Conservation (phyloP, 2,329 filamentous ascomycete genomes). For the Colletotrichum sp. region DNA sequence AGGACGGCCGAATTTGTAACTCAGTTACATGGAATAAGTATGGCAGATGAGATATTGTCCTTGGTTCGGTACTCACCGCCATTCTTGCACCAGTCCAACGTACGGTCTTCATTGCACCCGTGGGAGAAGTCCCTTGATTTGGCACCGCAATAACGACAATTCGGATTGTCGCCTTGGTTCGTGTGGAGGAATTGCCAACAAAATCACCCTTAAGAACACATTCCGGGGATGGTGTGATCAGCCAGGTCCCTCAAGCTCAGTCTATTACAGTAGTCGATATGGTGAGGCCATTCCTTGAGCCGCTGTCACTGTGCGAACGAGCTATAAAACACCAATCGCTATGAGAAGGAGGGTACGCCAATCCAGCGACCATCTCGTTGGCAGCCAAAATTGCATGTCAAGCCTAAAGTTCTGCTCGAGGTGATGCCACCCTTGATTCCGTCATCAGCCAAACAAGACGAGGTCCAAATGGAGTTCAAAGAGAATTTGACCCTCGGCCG, state of each 20-base stretch:
- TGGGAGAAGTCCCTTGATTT: neutral
- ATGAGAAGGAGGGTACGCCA: neutral
- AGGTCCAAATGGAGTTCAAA: neutral
- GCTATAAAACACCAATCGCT: neutral
- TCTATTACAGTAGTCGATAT: neutral
- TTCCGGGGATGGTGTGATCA: neutral
- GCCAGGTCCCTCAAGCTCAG: neutral
- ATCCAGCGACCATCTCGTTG: neutral
- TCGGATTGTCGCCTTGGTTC: neutral
- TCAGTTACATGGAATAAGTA: neutral
- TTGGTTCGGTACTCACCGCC: neutral
- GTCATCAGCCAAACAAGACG: neutral
- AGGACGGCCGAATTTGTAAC: neutral
- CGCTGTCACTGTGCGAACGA: neutral
- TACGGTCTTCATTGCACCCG: neutral
- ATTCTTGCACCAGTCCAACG: neutral
- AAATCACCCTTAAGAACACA: neutral
- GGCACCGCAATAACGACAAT: neutral
- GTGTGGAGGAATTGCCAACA: neutral
- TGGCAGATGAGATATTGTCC: neutral
- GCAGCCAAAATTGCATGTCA: neutral
- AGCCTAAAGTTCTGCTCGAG: neutral
- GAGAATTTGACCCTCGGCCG: neutral
- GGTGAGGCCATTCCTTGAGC: neutral
- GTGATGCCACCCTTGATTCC: neutral